Evolutionary conservation across 495 filamentous ascomycete genomes (phyloP).

Genomic region (Darksidea phi): DNA sequence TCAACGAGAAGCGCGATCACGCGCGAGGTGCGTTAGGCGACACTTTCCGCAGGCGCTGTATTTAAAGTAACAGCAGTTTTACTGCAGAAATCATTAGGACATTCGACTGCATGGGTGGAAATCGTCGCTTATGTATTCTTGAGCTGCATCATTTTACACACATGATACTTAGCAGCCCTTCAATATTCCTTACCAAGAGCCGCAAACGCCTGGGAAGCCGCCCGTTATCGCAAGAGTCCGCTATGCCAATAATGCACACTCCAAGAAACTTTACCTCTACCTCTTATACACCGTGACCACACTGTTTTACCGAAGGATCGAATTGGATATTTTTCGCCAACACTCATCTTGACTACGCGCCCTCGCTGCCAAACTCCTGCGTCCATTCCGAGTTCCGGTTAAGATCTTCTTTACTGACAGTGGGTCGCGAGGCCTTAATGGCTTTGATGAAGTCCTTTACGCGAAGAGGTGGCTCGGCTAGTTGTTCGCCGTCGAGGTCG

Average conservation of each 20-base stretch:
- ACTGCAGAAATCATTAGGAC: too few species aligned
- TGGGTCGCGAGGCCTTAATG: constrained; percentile 80
- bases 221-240: neutral
- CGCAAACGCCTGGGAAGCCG: too few species aligned
- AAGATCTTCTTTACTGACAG: constrained; percentile 83
- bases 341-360: constrained; percentile 46
- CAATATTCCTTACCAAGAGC: too few species aligned
- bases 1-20: too few species aligned
- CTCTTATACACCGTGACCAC: neutral
- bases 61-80: too few species aligned
- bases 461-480: constrained; percentile 81
- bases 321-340: neutral
- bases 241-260: constrained; percentile 11
- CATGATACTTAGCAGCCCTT: too few species aligned
- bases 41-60: too few species aligned
- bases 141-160: too few species aligned
- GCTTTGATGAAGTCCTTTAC: constrained; percentile 95
- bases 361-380: constrained; percentile 93
- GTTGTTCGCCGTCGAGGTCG: constrained; percentile 71
- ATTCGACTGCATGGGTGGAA: too few species aligned
- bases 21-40: too few species aligned
- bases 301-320: neutral
- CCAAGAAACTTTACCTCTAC: too few species aligned
- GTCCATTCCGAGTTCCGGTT: constrained; percentile 90
- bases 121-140: too few species aligned